Evolutionary conservation across 1,139 yeast species (phyloP), one percentile per base, ranked within the genome.

Genomic region (Saccharomyces pastorianus): DNA sequence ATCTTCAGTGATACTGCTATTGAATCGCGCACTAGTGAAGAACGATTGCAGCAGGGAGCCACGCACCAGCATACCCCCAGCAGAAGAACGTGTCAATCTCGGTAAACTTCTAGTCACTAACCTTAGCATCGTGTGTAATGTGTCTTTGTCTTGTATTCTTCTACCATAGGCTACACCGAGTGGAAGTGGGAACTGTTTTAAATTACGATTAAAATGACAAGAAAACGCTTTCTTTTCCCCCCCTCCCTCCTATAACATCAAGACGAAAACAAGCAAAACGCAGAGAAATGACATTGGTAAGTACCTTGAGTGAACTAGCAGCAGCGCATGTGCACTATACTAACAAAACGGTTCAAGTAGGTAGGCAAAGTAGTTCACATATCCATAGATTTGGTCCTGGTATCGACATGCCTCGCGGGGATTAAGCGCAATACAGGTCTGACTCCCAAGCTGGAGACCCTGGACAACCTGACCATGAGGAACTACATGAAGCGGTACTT

Each of bases 351-450:
- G 2, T 8, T 38, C 5, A 13, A 38, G 9, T 55, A 78, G 83
- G 62, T 82, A 49, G 82, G 84, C n/a, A 85, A 78, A 76, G 67
- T 78, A 4, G 68, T 84, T 54, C 98, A 93, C 70, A 64, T 79
- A 53, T 78, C 90, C 2, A 72, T 85, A 47, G 98, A 93, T 68
- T 76, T 90, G 49, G 82, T 85, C 1, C 76, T 93, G 47, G 76
- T 89, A 4, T 86, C 96, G 1, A 85, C 96, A 0, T 80, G 90
- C 53, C 75, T 93, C 53, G 96, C 98, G 0, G 98, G 97, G 1
- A 83, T 93, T 51, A 88, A 85, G 71, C 81, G 96, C 68, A 84
- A 84, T 62, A 85, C 97, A 3, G 98, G 98, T 0, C 75, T 91
- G 48, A 80, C 89, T 1, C 76, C 78, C 41, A 76, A 77, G 58